These are phyloP conservation scores for Gossypium anomalum DNA, from an alignment of 345 rosid species.

Conservation along the genomic window DNA sequence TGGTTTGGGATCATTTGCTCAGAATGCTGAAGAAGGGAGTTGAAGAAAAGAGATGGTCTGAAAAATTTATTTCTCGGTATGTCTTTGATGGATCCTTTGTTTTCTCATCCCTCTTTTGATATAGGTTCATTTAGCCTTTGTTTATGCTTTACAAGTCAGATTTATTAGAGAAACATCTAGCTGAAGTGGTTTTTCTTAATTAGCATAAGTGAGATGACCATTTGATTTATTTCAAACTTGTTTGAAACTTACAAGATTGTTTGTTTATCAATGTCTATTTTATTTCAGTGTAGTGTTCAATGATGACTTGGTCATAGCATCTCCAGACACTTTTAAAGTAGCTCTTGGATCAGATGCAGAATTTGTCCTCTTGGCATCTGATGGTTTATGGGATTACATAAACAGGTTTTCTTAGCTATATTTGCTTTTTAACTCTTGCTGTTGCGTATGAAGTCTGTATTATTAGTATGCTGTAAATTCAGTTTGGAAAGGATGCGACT, in stretches of 20 bases:
- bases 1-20: conserved; percentile 13
- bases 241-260: conserved; percentile 2
- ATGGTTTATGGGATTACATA: conserved; percentile 96
- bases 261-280: conserved; percentile 13
- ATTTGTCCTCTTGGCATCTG: conserved; percentile 78
- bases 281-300: conserved; percentile 54
- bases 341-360: conserved; percentile 73
- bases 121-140: neutral
- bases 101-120: neutral
- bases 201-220: neutral
- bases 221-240: neutral
- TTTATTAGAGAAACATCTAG: neutral
- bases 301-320: conserved; percentile 71
- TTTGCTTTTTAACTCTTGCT: neutral
- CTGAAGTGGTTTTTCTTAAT: neutral
- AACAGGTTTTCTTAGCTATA: conserved; percentile 41
- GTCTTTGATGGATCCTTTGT: conserved; percentile 6
- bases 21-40: conserved; percentile 94
- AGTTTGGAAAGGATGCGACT: conserved; percentile 1
- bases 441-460: neutral
- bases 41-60: conserved; percentile 78
- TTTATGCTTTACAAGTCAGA: neutral
- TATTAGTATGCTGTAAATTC: neutral
- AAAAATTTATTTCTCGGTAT: conserved; percentile 83
- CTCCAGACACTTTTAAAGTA: conserved; percentile 69